Percentiles rank a stretch among this genome's conserved stretches.
Evolutionary conservation across 1,284 basidiomycete genomes (phyloP).

Genomic region (Ganoderma boninense): DNA sequence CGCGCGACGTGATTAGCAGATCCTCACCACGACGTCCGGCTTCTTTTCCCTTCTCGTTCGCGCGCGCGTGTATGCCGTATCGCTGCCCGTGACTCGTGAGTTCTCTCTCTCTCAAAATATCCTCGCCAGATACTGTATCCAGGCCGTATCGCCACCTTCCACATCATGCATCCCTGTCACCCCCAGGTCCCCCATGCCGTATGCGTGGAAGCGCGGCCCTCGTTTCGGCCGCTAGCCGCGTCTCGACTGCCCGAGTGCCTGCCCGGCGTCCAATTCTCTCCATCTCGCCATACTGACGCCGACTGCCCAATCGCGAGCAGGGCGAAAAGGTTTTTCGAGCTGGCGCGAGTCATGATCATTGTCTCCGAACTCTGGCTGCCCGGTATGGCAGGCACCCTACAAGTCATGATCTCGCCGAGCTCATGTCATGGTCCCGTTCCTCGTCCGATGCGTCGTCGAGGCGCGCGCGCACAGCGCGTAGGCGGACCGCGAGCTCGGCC

Average conservation of each 20-base stretch:
- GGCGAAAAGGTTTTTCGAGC: background rate
- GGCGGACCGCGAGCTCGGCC: background rate
- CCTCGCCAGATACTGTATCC: background rate
- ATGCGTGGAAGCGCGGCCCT: background rate
- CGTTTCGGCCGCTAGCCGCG: slow-evolving; percentile 2
- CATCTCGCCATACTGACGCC: background rate
- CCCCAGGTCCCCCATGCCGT: background rate
- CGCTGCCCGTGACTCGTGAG: background rate
- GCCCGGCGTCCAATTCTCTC: background rate
- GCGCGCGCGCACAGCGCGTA: background rate
- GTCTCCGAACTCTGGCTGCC: background rate
- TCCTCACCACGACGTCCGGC: slow-evolving; percentile 12
- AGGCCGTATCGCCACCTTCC: slow-evolving; percentile 14
- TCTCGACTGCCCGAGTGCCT: background rate
- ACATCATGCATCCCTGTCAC: slow-evolving; percentile 17
- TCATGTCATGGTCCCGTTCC: background rate
- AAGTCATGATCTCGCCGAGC: background rate
- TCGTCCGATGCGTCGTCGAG: background rate
- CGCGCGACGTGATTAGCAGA: slow-evolving; percentile 18
- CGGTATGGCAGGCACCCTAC: background rate
- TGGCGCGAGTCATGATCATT: background rate
- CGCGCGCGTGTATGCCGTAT: background rate
- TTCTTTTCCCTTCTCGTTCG: slow-evolving; percentile 13
- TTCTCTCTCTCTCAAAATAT: background rate
- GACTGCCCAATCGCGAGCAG: background rate